Base-by-base conservation (phyloP, 805 yeast genomes). In the Clavispora asparagi region DNA sequence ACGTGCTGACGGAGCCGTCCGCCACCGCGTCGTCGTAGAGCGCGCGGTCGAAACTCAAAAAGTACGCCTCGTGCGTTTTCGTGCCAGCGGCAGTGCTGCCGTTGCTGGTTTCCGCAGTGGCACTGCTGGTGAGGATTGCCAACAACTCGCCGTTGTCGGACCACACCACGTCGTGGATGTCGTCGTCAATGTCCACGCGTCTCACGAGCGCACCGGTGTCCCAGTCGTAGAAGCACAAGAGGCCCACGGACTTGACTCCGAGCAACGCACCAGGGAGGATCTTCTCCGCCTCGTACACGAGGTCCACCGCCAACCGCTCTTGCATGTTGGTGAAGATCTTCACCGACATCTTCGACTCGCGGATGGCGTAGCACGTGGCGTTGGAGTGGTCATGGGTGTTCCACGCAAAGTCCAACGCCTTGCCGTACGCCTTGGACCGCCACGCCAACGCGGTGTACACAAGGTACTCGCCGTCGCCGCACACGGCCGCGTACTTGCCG, bases 381-480 rank as follows among this genome's bases (percentile, higher is more conserved):
- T 86, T 87, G 2, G 96, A 82, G 41, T 59, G 57, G 48, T 72
- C 76, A 67, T 92, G 97, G 44, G 85, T 82, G 50, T 95, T 90
- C 99, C 99, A 94, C 38, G 82, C 95, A 64, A 95, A 89, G 61
- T 90, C 97, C 45, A 82, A 70, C 17, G 96, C 97, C 47, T 80
- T 77, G 52, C 98, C 98, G 66, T 87, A 94, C 42, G 90, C 77
- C 71, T 90, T 94, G 60, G 92, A 90, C 73, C 99, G 82, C 99
- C 99, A 94, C 1, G 98, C 98, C 59, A 94, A 78, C 1, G 99
- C 92, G 2, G 98, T 91, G 70, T 92, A 94, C 45, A 94, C 85
- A 57, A 92, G 88, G 65, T 89, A 92, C 68, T 94, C 99, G 49
- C 97, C 97, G 69, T 94, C 99, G 62, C 99, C 99, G 40, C 92